phyloP scores from a whole-genome alignment of 768 basidiomycete genomes.

The Tricholomella constricta region DNA sequence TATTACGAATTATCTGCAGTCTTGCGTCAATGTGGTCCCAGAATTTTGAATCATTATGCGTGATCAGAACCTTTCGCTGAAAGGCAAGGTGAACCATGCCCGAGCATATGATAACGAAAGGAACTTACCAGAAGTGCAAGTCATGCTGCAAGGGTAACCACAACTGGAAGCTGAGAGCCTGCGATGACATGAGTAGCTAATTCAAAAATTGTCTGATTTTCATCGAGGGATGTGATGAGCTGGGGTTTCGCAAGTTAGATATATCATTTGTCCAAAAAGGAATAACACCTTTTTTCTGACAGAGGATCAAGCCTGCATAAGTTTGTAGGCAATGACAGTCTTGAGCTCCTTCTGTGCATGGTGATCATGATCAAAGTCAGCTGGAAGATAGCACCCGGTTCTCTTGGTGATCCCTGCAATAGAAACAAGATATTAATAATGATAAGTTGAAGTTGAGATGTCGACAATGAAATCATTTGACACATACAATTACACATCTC shows the following conservation, averaged over 20 bases:
- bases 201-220: not conserved
- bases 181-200: slow-evolving; percentile 17
- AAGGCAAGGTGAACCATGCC: not conserved
- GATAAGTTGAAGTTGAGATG: too few species aligned
- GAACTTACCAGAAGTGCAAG: slow-evolving; percentile 22
- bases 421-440: too few species aligned
- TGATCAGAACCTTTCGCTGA: slow-evolving; percentile 15
- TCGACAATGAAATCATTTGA: too few species aligned
- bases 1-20: slow-evolving; percentile 9
- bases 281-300: slow-evolving; percentile 21
- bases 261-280: not conserved
- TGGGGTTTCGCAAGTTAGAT: too few species aligned
- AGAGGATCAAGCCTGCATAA: slow-evolving; percentile 22
- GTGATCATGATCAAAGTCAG: slow-evolving; percentile 19
- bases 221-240: too few species aligned
- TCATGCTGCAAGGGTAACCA: slow-evolving; percentile 13
- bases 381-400: slow-evolving; percentile 18
- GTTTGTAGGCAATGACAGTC: slow-evolving; percentile 12
- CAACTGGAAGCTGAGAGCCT: slow-evolving; percentile 16
- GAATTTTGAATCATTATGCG: slow-evolving; percentile 4
- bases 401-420: slow-evolving; percentile 18
- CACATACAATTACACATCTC: slow-evolving; percentile 23
- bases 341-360: slow-evolving; percentile 17
- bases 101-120: not conserved
- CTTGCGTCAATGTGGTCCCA: slow-evolving; percentile 19